These are phyloP conservation scores for Mrakiaceae sp. DNA, from an alignment of 1,284 basidiomycete species.

Conservation along the genomic window DNA sequence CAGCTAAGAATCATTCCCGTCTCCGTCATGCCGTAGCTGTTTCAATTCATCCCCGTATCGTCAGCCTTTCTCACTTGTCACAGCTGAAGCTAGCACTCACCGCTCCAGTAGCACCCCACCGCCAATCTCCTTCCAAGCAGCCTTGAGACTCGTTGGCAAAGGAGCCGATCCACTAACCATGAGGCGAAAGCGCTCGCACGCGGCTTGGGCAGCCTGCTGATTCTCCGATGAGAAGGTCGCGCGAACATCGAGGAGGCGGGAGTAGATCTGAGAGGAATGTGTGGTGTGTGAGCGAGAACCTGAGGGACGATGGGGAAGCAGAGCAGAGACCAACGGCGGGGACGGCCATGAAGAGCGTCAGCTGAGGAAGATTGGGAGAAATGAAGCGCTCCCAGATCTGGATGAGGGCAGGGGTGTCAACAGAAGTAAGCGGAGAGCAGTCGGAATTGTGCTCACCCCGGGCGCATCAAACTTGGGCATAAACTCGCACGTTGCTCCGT, in stretches of 20 bases:
- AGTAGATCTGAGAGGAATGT: constrained; percentile 17
- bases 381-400: constrained; percentile 14
- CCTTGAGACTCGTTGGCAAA: constrained; percentile 29
- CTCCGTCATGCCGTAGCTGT: constrained; percentile 33
- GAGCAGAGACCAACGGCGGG: constrained; percentile 15
- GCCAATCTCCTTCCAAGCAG: constrained; percentile 25
- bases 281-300: neutral
- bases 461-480: constrained; percentile 29
- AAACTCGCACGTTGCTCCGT: constrained; percentile 31
- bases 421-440: neutral
- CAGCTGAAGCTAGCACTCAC: neutral
- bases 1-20: constrained; percentile 31
- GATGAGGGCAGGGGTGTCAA: neutral
- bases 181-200: constrained; percentile 27
- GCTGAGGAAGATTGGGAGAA: constrained; percentile 6
- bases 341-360: constrained; percentile 22
- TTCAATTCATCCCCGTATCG: neutral
- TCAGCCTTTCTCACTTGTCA: neutral
- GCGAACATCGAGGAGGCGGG: constrained; percentile 19
- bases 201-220: constrained; percentile 22
- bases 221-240: constrained; percentile 13
- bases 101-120: constrained; percentile 29
- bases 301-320: neutral
- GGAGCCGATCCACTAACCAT: constrained; percentile 32
- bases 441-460: constrained; percentile 19